Evolutionary conservation across 768 basidiomycete genomes (phyloP).

Genomic region (Leccinum subtestaceum): DNA sequence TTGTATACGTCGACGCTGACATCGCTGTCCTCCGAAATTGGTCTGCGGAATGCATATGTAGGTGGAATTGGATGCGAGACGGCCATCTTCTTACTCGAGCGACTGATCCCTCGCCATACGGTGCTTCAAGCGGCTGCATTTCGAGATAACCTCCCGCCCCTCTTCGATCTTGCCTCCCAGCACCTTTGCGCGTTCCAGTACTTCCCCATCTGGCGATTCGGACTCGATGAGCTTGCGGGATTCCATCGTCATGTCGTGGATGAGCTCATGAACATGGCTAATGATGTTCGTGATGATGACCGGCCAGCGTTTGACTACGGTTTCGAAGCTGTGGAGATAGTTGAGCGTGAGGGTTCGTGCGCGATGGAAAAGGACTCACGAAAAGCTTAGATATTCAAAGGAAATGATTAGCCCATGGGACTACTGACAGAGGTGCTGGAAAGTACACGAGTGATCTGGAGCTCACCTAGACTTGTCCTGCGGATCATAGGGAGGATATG

Average conservation of each 20-base stretch:
- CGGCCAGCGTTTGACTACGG: slow-evolving; percentile 77
- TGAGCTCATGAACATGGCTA: slow-evolving; percentile 68
- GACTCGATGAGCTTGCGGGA: slow-evolving; percentile 21
- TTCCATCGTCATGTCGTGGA: slow-evolving; percentile 56
- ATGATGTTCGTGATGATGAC: slow-evolving; percentile 80
- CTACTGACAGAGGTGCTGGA: neutral
- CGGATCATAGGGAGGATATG: slow-evolving; percentile 73
- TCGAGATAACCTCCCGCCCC: slow-evolving; percentile 73
- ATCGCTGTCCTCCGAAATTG: slow-evolving; percentile 74
- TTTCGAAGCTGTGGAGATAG: slow-evolving; percentile 57
- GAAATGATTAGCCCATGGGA: neutral
- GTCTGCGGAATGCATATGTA: slow-evolving; percentile 39
- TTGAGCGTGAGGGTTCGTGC: neutral
- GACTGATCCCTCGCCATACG: slow-evolving; percentile 78
- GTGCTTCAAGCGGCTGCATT: slow-evolving; percentile 78
- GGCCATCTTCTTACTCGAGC: slow-evolving; percentile 53
- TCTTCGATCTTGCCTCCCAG: slow-evolving; percentile 56
- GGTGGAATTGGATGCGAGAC: neutral
- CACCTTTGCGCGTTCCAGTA: slow-evolving; percentile 19
- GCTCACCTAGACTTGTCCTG: slow-evolving; percentile 62
- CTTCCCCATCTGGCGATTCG: slow-evolving; percentile 1
- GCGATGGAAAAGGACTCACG: slow-evolving; percentile 39
- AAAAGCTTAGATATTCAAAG: slow-evolving; percentile 47
- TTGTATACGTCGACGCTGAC: slow-evolving; percentile 75
- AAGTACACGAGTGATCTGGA: neutral